A percentile compares a stretch with the other conserved stretches of the same genome.
Evolutionary conservation across 2,329 filamentous ascomycete species (phyloP).

Genomic region (Sclerotinia glacialis): DNA sequence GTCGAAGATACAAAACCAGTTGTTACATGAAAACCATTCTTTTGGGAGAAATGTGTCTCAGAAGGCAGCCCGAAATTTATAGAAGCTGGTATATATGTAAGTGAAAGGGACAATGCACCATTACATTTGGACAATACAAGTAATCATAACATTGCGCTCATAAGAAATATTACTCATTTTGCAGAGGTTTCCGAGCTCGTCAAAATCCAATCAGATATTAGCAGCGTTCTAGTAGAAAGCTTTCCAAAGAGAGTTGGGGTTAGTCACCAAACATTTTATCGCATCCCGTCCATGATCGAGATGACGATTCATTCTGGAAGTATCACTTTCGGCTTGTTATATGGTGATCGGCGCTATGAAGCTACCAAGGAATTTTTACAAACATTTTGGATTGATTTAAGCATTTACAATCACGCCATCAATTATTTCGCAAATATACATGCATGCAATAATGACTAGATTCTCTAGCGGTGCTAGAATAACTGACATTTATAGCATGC

Average conservation of each 20-base stretch:
- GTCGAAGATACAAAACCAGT: constrained; percentile 3
- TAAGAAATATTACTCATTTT: not conserved
- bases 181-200: constrained; percentile 3
- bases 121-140: not conserved
- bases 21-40: constrained; percentile 1
- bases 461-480: not conserved
- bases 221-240: not conserved
- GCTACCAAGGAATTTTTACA: constrained; percentile 6
- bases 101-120: not conserved
- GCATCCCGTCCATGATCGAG: not conserved
- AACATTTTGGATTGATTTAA: not conserved
- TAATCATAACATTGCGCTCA: not conserved
- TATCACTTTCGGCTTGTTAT: constrained; percentile 1
- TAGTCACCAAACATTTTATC: not conserved
- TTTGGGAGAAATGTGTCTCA: not conserved
- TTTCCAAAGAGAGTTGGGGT: not conserved
- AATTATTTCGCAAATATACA: no score
- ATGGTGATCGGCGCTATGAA: not conserved
- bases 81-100: not conserved
- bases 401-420: not conserved
- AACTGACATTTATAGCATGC: no score
- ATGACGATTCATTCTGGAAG: not conserved
- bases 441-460: not conserved
- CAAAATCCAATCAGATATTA: constrained; percentile 11
- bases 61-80: not conserved